Conservation (phyloP, 2,329 filamentous ascomycete species). For the Ambrosiella beaveri region DNA sequence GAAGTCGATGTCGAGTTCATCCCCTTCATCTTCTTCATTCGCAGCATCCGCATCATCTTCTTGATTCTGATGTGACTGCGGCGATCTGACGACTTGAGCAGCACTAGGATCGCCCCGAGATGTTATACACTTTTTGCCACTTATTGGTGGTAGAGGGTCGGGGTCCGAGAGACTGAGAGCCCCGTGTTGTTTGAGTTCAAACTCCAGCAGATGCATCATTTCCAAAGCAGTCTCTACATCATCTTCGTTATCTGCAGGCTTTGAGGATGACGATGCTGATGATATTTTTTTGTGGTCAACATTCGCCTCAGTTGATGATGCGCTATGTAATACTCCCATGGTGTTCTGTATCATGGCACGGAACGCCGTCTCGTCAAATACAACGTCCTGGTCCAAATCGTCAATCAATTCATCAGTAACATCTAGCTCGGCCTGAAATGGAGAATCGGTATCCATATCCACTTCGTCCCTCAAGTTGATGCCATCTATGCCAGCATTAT, state of each 20-base stretch:
- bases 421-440: slow-evolving; percentile 18
- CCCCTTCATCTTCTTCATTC: slow-evolving; percentile 32
- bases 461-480: slow-evolving; percentile 43
- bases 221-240: slow-evolving; percentile 45
- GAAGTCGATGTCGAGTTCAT: slow-evolving; percentile 61
- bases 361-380: slow-evolving; percentile 71
- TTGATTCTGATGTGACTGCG: slow-evolving; percentile 14
- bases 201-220: slow-evolving; percentile 52
- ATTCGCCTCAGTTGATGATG: not conserved
- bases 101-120: too few relatives aligned
- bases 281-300: not conserved
- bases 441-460: slow-evolving; percentile 31
- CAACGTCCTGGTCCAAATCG: slow-evolving; percentile 26
- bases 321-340: slow-evolving; percentile 43
- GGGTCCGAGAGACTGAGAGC: slow-evolving; percentile 39
- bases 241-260: slow-evolving; percentile 14
- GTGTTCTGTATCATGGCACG: slow-evolving; percentile 78
- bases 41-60: slow-evolving; percentile 24
- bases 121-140: not conserved
- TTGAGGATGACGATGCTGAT: not conserved
- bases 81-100: too few relatives aligned
- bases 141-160: slow-evolving; percentile 12
- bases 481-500: slow-evolving; percentile 63
- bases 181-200: slow-evolving; percentile 51
- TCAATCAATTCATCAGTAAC: slow-evolving; percentile 22